A percentile compares a stretch with the other conserved stretches of the same genome.
Evolutionary conservation across 768 basidiomycete genomes (phyloP).

Genomic region (Lyophyllum shimeji): DNA sequence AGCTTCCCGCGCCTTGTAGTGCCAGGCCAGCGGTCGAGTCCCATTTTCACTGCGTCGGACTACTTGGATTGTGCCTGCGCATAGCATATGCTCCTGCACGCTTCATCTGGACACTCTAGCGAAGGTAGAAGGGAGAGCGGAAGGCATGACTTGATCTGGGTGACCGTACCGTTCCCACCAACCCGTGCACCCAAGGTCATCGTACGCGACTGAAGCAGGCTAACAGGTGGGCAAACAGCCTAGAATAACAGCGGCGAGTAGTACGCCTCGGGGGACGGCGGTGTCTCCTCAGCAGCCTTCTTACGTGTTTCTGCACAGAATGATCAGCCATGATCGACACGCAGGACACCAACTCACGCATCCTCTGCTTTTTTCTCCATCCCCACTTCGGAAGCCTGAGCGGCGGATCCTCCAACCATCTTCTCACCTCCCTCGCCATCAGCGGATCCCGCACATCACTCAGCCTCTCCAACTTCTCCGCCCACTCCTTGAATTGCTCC

Average conservation of each 20-base stretch:
- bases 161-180: too few species aligned
- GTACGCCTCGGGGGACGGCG: slow-evolving; percentile 10
- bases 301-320: slow-evolving; percentile 4
- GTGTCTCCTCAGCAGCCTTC: slow-evolving; percentile 4
- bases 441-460: slow-evolving; percentile 25
- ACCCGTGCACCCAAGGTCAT: too few species aligned
- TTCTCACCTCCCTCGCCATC: slow-evolving; percentile 26
- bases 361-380: slow-evolving; percentile 38
- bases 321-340: not conserved
- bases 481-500: slow-evolving; percentile 35
- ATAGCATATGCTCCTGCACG: too few species aligned
- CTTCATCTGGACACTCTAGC: too few species aligned
- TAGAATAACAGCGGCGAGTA: slow-evolving; percentile 14
- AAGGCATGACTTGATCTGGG: too few species aligned
- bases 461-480: slow-evolving; percentile 25
- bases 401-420: slow-evolving; percentile 30
- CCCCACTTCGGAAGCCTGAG: slow-evolving; percentile 36
- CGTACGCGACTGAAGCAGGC: too few species aligned
- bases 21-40: too few species aligned
- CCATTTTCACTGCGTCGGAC: too few species aligned
- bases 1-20: too few species aligned
- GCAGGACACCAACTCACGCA: slow-evolving; percentile 24
- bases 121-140: too few species aligned
- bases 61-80: too few species aligned
- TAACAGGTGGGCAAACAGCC: not conserved